Evolutionary conservation across 2,329 filamentous ascomycete genomes (phyloP), one percentile per base, ranked within the genome.

Genomic region (Macroventuria anomochaeta): DNA sequence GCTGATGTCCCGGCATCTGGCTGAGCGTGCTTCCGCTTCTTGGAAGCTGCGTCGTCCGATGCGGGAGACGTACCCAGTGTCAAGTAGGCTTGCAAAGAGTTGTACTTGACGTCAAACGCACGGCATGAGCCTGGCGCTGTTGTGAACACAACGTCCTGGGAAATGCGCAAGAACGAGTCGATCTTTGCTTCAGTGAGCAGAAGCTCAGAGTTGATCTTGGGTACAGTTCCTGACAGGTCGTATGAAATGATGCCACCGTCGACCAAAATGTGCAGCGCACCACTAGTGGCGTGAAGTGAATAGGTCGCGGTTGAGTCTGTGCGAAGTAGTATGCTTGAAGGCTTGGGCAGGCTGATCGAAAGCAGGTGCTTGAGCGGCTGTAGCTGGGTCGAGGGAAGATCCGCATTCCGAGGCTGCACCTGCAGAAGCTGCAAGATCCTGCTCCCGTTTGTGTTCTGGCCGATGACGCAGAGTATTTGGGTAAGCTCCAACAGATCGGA

Each of bases 81-180:
- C 13, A 79, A 57, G 6, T 75, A 73, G 1, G 76, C 77, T 57
- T 83, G 75, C 3, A 79, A 58, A 5, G 82, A 81, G 46, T 76
- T 83, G 69, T 86, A 92, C 54, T 87, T 84, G 28, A 88, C 84
- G 71, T 91, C 91, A 69, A 88, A 89, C 12, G 76, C 55, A 13
- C 64, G 68, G 33, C 89, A 81, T 0, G 80, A 79, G 8, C 79
- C 75, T 0, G 79, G 64, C 0, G 85, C 86, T n/a, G 84, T 79
- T 1, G 85, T 81, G 37, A 93, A 79, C 1, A 90, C 72, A 4
- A 88, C 85, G 7, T 88, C 85, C 51, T 83, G 83, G 7, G 88
- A 89, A 0, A 92, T 76, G 6, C 87, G 82, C 6, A 88, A 68
- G 64, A 91, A 90, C 2, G 87, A 88, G 17, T 79, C 78, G 2